Conservation (phyloP, 192 early-diverging fungal genomes). For the Umbelopsis sp. region DNA sequence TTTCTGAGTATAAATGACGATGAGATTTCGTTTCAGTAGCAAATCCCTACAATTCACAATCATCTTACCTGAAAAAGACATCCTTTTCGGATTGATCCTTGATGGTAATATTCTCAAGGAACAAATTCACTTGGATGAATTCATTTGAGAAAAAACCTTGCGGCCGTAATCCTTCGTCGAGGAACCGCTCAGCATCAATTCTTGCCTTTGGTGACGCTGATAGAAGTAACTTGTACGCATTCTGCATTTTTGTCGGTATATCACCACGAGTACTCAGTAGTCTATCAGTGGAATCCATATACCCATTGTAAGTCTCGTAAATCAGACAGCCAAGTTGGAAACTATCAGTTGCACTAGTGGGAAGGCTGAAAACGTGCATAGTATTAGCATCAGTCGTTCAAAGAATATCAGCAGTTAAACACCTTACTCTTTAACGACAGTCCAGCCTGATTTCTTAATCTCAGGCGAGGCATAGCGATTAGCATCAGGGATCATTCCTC, state of each 20-base stretch:
- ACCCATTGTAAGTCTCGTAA: slow-evolving; percentile 80
- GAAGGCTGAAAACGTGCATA: slow-evolving; percentile 34
- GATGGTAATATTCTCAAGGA: slow-evolving; percentile 91
- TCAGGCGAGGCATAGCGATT: slow-evolving; percentile 76
- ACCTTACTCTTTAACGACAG: slow-evolving; percentile 59
- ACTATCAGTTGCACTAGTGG: slow-evolving; percentile 64
- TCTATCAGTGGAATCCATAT: slow-evolving; percentile 51
- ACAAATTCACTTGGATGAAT: slow-evolving; percentile 80
- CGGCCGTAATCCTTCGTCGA: slow-evolving; percentile 62
- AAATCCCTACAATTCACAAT: not conserved
- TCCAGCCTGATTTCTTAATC: slow-evolving; percentile 63
- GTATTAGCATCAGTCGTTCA: slow-evolving; percentile 28
- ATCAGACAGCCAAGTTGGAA: slow-evolving; percentile 84
- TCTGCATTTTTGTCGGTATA: slow-evolving; percentile 65
- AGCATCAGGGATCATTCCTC: slow-evolving; percentile 63
- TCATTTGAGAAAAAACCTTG: slow-evolving; percentile 80
- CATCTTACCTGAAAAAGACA: slow-evolving; percentile 61
- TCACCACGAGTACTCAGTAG: slow-evolving; percentile 41
- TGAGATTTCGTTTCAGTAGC: not conserved
- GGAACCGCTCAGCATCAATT: slow-evolving; percentile 65
- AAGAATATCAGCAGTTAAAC: slow-evolving; percentile 18
- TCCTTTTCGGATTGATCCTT: slow-evolving; percentile 89
- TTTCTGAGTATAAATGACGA: slow-evolving; percentile 47
- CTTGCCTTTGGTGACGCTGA: slow-evolving; percentile 61
- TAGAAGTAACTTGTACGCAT: slow-evolving; percentile 64